Evolutionary conservation across 352 stramenopile species (phyloP), one percentile per base, ranked within the genome.

Genomic region (Pythium brassicae): DNA sequence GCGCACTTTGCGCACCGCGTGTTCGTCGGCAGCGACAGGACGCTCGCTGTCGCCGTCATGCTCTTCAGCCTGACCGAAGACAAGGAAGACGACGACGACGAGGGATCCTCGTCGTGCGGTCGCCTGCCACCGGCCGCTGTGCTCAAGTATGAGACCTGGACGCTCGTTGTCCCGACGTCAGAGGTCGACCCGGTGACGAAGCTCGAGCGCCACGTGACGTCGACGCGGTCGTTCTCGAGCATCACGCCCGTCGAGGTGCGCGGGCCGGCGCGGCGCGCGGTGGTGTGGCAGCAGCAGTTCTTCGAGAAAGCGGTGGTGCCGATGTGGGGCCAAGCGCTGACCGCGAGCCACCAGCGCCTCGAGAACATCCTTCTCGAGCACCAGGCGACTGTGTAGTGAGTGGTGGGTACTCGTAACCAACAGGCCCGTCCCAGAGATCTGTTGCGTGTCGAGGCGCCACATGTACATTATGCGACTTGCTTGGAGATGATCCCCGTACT

Each of bases 311-410:
- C 37, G 19, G 37, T 43, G 37, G 5, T 43, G 37, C 37, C 14
- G 14, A 43, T 43, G 37, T 43, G 37, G 15, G 29, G 29, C 48
- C 48, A 23, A 3, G 48, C 40, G 23, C 12, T 53, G 19, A 25
- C 48, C 0, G 9, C 20, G 48, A 37, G 20, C 17, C 9, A 27
- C 15, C 48, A 43, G 27, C 48, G 40, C 29, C 29, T 53, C 29
- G 48, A 53, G 48, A 53, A 53, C 29, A 22, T 53, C 27, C 48
- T 53, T n/a, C 10, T 53, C 8, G 29, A 27, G 1, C 40, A 25
- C 40, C 40, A 46, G 15, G 19, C 19, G 19, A 45, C 15, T 12
- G 39, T 37, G 32, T 37, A 37, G 32, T 1, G n/a, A n/a, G n/a
- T n/a, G n/a, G n/a, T n/a, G n/a, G n/a, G n/a, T n/a, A n/a, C n/a